Percentiles rank a stretch among this genome's conserved stretches.
Evolutionary conservation across 495 filamentous ascomycete species (phyloP).

Genomic region (Clavariopsis aquatica): DNA sequence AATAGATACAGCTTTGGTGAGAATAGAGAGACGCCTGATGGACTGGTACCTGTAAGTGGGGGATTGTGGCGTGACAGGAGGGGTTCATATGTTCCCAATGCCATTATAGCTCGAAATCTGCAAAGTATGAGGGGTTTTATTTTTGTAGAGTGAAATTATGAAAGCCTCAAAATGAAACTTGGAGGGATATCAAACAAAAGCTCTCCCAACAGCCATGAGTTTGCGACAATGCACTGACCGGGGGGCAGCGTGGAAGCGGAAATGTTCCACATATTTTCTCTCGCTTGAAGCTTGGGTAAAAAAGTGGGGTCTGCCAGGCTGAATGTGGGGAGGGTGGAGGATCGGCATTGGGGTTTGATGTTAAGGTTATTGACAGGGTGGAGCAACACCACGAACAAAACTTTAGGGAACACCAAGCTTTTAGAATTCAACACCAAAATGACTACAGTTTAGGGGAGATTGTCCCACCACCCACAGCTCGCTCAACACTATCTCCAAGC

Average conservation of each 20-base stretch:
- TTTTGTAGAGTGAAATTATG: background rate
- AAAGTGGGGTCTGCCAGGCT: background rate
- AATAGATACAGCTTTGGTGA: background rate
- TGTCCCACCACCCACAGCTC: conserved; percentile 24
- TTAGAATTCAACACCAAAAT: too few relatives aligned
- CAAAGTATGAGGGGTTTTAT: background rate
- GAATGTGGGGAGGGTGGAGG: conserved; percentile 19
- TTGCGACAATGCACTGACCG: background rate
- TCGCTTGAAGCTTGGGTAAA: background rate
- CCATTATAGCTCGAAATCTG: background rate
- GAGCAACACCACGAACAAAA: too few relatives aligned
- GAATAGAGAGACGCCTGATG: too few relatives aligned
- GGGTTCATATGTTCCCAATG: background rate
- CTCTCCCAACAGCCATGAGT: background rate
- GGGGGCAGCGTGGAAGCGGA: conserved; percentile 5
- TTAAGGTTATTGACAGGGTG: too few relatives aligned
- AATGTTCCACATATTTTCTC: conserved; percentile 12
- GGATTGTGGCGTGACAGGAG: conserved; percentile 22
- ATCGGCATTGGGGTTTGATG: conserved; percentile 19
- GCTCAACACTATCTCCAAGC: conserved; percentile 19
- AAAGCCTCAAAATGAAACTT: background rate
- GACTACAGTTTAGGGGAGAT: conserved; percentile 30
- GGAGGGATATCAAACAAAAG: background rate
- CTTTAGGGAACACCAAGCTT: background rate
- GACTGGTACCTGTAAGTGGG: conserved; percentile 32